Evolutionary conservation across 1,139 yeast genomes (phyloP).

Genomic region (Pneumocystis carinii): DNA sequence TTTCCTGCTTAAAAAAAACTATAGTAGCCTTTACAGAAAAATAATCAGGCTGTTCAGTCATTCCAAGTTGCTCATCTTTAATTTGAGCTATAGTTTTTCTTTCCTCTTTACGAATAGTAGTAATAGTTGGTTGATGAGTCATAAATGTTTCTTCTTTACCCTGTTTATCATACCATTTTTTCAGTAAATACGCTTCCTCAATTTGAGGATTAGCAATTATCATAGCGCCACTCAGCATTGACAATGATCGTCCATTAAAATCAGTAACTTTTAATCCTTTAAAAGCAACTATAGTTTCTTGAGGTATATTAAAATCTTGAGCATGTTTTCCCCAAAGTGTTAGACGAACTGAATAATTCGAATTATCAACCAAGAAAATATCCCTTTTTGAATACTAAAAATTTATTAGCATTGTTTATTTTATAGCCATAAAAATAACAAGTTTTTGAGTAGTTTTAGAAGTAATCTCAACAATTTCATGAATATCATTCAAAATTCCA

Average conservation of each 20-base stretch:
- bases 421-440: neutral
- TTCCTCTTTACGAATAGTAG: slow-evolving; percentile 29
- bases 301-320: slow-evolving; percentile 46
- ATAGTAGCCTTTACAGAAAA: slow-evolving; percentile 63
- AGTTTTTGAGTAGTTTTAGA: slow-evolving; percentile 87
- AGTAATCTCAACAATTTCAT: slow-evolving; percentile 63
- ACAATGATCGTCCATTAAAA: slow-evolving; percentile 73
- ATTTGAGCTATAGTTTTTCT: slow-evolving; percentile 49
- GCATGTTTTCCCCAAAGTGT: slow-evolving; percentile 92
- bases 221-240: slow-evolving; percentile 67
- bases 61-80: slow-evolving; percentile 55
- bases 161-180: slow-evolving; percentile 87
- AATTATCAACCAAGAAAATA: slow-evolving; percentile 68
- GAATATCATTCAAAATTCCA: slow-evolving; percentile 68
- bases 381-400: slow-evolving; percentile 70
- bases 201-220: slow-evolving; percentile 72
- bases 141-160: slow-evolving; percentile 32
- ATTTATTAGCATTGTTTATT: neutral
- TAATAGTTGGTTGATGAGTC: slow-evolving; percentile 15
- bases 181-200: slow-evolving; percentile 69
- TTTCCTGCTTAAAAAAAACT: slow-evolving; percentile 55
- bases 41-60: slow-evolving; percentile 54
- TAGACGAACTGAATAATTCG: slow-evolving; percentile 57
- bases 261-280: slow-evolving; percentile 85
- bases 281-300: slow-evolving; percentile 77